phyloP scores from a whole-genome alignment of 805 yeast species.

The Kluyveromyces nonfermentans region DNA sequence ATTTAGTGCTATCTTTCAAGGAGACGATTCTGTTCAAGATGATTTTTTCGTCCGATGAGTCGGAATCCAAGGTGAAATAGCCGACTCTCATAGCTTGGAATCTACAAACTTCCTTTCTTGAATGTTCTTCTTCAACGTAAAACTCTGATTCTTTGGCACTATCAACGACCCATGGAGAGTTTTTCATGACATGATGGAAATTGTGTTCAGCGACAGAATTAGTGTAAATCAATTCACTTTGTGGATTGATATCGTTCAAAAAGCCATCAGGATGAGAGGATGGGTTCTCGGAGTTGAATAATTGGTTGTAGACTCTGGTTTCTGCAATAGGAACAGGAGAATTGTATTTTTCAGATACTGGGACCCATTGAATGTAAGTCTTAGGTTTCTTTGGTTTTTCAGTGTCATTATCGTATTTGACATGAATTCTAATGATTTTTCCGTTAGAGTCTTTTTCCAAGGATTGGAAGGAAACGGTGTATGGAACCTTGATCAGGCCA shows the following conservation, averaged over 20 bases:
- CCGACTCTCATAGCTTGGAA: constrained; percentile 98
- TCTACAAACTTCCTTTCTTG: constrained; percentile 71
- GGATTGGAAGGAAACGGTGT: constrained; percentile 61
- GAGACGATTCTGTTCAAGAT: constrained; percentile 88
- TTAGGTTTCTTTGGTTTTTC: constrained; percentile 67
- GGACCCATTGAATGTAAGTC: constrained; percentile 96
- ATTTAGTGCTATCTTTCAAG: constrained; percentile 63
- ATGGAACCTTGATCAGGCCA: constrained; percentile 87
- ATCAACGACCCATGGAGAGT: constrained; percentile 67
- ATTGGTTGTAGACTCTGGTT: constrained; percentile 77
- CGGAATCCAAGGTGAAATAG: constrained; percentile 85
- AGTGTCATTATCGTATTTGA: constrained; percentile 62
- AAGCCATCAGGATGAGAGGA: constrained; percentile 80
- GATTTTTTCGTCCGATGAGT: constrained; percentile 49
- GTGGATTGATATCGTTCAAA: constrained; percentile 71
- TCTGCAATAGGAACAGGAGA: constrained; percentile 63
- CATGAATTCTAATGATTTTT: constrained; percentile 59
- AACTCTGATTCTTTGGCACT: constrained; percentile 53
- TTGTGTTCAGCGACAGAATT: constrained; percentile 73
- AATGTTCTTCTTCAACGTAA: constrained; percentile 55
- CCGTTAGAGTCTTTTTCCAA: constrained; percentile 52
- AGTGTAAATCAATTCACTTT: constrained; percentile 59
- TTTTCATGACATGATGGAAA: constrained; percentile 53
- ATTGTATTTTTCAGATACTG: constrained; percentile 48
- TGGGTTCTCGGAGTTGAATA: constrained; percentile 90